Percentiles rank a stretch among this genome's conserved stretches.
These are phyloP conservation scores for Cubamyces lactineus DNA, from an alignment of 768 basidiomycete species.

Conservation along the genomic window DNA sequence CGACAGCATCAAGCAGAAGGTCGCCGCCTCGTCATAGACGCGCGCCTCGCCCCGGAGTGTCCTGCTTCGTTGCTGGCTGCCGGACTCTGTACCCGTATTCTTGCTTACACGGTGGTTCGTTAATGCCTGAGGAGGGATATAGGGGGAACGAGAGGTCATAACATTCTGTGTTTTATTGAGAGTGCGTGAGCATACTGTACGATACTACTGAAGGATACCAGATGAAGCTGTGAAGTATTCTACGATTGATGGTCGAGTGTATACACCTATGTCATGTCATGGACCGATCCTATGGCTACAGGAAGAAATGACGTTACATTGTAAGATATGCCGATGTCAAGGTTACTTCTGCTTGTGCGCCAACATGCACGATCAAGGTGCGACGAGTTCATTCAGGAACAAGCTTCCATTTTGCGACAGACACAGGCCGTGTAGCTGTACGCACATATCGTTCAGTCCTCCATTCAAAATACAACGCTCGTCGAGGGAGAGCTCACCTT, in stretches of 20 bases:
- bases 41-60: neutral
- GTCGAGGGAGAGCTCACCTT: neutral
- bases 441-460: neutral
- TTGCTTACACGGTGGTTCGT: neutral
- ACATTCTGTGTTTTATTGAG: neutral
- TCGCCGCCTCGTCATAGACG: constrained; percentile 41
- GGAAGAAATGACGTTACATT: no score
- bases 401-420: neutral
- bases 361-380: no score
- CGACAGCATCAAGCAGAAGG: constrained; percentile 82
- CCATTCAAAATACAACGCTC: neutral
- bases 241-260: neutral
- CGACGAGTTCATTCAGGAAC: neutral
- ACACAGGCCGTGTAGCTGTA: constrained; percentile 4
- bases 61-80: neutral
- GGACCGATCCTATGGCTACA: neutral
- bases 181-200: constrained; percentile 16
- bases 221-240: neutral
- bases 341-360: no score
- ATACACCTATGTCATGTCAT: neutral
- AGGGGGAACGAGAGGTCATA: neutral
- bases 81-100: neutral
- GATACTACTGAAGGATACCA: constrained; percentile 22
- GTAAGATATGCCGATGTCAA: no score
- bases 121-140: neutral